Percentiles rank a stretch among this genome's conserved stretches.
Evolutionary conservation across 2,329 filamentous ascomycete species (phyloP).

Genomic region (Aplosporella prunicola): DNA sequence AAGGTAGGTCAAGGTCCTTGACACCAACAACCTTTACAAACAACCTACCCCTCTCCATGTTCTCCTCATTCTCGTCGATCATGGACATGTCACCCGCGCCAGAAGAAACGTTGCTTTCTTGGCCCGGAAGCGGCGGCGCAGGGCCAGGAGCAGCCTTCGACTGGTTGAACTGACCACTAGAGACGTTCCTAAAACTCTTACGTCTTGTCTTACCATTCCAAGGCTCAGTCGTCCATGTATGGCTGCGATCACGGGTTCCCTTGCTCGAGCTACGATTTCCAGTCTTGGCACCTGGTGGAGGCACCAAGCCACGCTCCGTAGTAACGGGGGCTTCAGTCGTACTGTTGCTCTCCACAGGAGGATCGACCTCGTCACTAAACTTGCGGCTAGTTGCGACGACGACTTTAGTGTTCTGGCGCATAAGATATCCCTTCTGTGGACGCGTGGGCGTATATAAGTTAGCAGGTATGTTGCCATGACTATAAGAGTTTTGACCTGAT

Average conservation of each 20-base stretch:
- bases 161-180: slow-evolving; percentile 18
- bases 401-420: slow-evolving; percentile 97
- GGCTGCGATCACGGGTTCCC: slow-evolving; percentile 54
- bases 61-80: slow-evolving; percentile 58
- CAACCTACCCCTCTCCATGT: slow-evolving; percentile 75
- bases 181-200: slow-evolving; percentile 45
- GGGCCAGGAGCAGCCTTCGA: slow-evolving; percentile 51
- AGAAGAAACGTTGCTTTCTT: slow-evolving; percentile 66
- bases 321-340: slow-evolving; percentile 23
- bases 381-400: slow-evolving; percentile 73
- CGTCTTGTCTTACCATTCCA: slow-evolving; percentile 79
- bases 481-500: slow-evolving; percentile 6
- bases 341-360: too few relatives aligned
- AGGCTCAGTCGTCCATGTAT: slow-evolving; percentile 93
- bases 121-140: slow-evolving; percentile 76
- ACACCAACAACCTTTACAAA: slow-evolving; percentile 99
- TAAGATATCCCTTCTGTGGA: slow-evolving; percentile 95
- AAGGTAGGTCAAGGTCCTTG: slow-evolving; percentile 84
- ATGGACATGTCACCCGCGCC: slow-evolving; percentile 50
- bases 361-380: slow-evolving; percentile 50
- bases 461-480: too few relatives aligned
- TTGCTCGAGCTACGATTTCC: slow-evolving; percentile 66
- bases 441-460: slow-evolving; percentile 42
- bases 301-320: slow-evolving; percentile 11
- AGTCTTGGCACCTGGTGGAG: slow-evolving; percentile 45